Evolutionary conservation across 768 basidiomycete species (phyloP).

Genomic region (Kockovaella imperatae): DNA sequence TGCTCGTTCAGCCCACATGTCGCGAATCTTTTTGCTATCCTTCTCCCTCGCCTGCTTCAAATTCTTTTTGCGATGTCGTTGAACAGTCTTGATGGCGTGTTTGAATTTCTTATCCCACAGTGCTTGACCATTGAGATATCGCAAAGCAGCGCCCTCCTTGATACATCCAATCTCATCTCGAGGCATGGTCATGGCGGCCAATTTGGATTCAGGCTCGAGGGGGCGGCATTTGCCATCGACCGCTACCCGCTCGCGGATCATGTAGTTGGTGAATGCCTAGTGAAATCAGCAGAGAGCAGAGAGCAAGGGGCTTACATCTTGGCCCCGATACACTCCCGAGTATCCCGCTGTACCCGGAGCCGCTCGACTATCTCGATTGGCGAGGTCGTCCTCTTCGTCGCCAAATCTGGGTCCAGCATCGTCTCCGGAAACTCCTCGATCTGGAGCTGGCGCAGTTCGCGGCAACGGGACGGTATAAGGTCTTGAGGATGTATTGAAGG

Average conservation of each 20-base stretch:
- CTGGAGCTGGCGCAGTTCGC: no score
- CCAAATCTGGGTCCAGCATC: slow-evolving; percentile 36
- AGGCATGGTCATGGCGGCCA: slow-evolving; percentile 61
- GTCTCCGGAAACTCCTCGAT: slow-evolving; percentile 13
- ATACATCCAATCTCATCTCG: slow-evolving; percentile 62
- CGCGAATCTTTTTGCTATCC: slow-evolving; percentile 48
- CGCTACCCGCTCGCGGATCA: slow-evolving; percentile 87
- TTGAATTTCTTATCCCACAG: slow-evolving; percentile 40
- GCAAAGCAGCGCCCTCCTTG: slow-evolving; percentile 63
- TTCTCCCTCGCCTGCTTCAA: slow-evolving; percentile 20
- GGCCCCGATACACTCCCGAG: slow-evolving; percentile 25
- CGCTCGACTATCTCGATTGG: slow-evolving; percentile 12
- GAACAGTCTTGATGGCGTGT: slow-evolving; percentile 29
- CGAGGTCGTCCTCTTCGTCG: slow-evolving; percentile 11
- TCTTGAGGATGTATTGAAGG: no score
- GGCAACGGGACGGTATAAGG: background rate
- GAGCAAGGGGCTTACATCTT: slow-evolving; percentile 12
- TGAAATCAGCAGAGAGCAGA: background rate
- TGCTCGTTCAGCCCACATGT: slow-evolving; percentile 45
- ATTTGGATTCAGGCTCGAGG: slow-evolving; percentile 62
- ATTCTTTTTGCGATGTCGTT: slow-evolving; percentile 25
- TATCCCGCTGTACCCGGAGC: slow-evolving; percentile 19
- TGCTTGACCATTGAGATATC: slow-evolving; percentile 56
- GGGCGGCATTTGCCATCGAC: slow-evolving; percentile 73
- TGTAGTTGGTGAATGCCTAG: slow-evolving; percentile 50